Evolutionary conservation across 2,329 filamentous ascomycete genomes (phyloP).

Genomic region (Epichloe glyceriae): DNA sequence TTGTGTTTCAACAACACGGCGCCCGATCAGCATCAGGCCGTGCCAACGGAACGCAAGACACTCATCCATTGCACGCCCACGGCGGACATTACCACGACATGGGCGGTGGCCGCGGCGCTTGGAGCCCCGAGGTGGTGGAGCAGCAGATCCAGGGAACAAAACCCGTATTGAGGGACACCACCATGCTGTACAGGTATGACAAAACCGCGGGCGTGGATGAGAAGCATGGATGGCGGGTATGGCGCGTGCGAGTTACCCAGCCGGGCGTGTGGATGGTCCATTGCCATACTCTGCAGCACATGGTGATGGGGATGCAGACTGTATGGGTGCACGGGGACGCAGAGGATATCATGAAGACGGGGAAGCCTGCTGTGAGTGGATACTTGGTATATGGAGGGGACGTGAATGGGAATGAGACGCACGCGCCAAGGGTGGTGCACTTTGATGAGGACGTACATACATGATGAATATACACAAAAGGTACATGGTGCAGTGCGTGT

Average conservation of each 20-base stretch:
- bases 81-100: constrained; percentile 7
- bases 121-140: constrained; percentile 2
- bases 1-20: constrained; percentile 32
- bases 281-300: constrained; percentile 45
- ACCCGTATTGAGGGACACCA: constrained; percentile 32
- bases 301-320: constrained; percentile 34
- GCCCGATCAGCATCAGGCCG: constrained; percentile 13
- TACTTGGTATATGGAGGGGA: constrained; percentile 32
- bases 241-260: constrained; percentile 34
- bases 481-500: too few species aligned
- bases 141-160: constrained; percentile 3
- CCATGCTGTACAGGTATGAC: constrained; percentile 43
- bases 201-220: constrained; percentile 15
- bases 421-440: constrained; percentile 6
- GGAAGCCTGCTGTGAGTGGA: constrained; percentile 20
- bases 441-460: background rate
- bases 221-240: constrained; percentile 45
- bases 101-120: constrained; percentile 8
- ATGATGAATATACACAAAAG: background rate
- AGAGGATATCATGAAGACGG: constrained; percentile 10
- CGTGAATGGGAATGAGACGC: constrained; percentile 27
- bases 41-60: constrained; percentile 8
- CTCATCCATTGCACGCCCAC: constrained; percentile 10
- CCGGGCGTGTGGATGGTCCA: constrained; percentile 48
- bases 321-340: constrained; percentile 16